Base-by-base conservation (phyloP, 495 filamentous ascomycete species). In the Aspergillus sclerotiicarbonarius region DNA sequence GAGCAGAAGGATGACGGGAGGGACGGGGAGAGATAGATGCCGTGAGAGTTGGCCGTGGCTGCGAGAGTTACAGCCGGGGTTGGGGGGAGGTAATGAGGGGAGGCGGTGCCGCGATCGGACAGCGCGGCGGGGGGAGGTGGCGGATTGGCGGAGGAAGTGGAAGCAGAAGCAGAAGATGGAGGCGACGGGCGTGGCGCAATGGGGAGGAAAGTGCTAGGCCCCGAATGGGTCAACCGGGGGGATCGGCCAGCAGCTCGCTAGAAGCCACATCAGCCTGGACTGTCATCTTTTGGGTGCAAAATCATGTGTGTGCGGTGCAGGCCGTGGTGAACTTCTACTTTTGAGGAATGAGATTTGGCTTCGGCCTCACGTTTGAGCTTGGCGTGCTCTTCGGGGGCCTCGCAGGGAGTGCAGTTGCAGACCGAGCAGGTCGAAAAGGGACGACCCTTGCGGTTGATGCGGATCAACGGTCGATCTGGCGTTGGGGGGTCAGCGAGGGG, bases 361-460 rank as follows among this genome's bases (percentile, higher is more conserved):
- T 92, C 92, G 70, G 90, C 89, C 65, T 91, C 92, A 71, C 94
- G 96, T 70, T 96, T 93, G 74, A 92, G 95, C 73, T 92, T 91
- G 66, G 91, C 84, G 71, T 98, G 94, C 52, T 92, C 87, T 35
- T 90, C 86, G 50, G 93, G 91, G 59, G 90, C 89, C 73, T 91
- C 91, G 78, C 94, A 92, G 67, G 94, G 90, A 21, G 87, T 84
- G 68, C 91, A 87, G 65, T 93, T 87, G 76, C 94, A 98, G 72
- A 98, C 88, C 59, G 90, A 84, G 73, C 94, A 98, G 84, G 96
- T 93, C 62, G 93, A 92, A 60, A 98, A 93, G 47, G 94, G 94
- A 56, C 94, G 89, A 66, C 94, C 94, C 67, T 98, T 98, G 72
- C 95, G 92, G 78, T 94, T 93, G 80, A 98, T 96, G 72, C 91